These are phyloP conservation scores for Citrullus colocynthis DNA, from an alignment of 306 rosid species.

Conservation along the genomic window DNA sequence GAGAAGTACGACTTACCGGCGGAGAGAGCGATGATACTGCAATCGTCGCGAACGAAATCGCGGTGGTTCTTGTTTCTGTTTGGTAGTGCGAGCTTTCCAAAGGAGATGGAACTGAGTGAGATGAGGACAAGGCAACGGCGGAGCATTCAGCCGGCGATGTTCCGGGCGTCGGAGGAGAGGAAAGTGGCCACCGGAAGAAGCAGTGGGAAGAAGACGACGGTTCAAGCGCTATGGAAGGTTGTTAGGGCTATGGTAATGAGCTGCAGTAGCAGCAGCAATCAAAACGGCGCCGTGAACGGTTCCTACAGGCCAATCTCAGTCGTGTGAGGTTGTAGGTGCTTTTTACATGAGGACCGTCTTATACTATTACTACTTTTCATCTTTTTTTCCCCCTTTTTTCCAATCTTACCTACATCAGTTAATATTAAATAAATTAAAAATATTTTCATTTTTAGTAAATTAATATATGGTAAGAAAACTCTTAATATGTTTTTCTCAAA, in stretches of 20 bases:
- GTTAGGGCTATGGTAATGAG: constrained; percentile 20
- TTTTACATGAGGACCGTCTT: background rate
- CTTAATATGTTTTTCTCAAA: no score
- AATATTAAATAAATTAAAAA: no score
- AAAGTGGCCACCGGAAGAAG: background rate
- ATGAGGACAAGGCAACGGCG: constrained; percentile 47
- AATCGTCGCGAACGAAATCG: constrained; percentile 30
- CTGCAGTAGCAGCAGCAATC: constrained; percentile 14
- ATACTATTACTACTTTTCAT: no score
- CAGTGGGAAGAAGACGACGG: background rate
- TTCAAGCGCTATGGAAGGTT: constrained; percentile 33
- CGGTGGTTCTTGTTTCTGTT: constrained; percentile 57
- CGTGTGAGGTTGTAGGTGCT: background rate
- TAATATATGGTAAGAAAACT: no score
- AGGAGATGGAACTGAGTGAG: constrained; percentile 53
- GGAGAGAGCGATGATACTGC: constrained; percentile 27
- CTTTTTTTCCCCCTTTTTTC: no score
- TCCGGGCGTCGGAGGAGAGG: constrained; percentile 15
- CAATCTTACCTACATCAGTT: no score
- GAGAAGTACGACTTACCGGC: background rate
- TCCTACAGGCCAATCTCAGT: constrained; percentile 9
- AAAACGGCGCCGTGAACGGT: constrained; percentile 28
- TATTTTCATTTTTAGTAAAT: no score
- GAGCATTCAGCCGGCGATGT: constrained; percentile 14
- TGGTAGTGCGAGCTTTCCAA: constrained; percentile 33